These are phyloP conservation scores for Penicillium nucicola DNA, from an alignment of 495 filamentous ascomycete species.

Conservation along the genomic window DNA sequence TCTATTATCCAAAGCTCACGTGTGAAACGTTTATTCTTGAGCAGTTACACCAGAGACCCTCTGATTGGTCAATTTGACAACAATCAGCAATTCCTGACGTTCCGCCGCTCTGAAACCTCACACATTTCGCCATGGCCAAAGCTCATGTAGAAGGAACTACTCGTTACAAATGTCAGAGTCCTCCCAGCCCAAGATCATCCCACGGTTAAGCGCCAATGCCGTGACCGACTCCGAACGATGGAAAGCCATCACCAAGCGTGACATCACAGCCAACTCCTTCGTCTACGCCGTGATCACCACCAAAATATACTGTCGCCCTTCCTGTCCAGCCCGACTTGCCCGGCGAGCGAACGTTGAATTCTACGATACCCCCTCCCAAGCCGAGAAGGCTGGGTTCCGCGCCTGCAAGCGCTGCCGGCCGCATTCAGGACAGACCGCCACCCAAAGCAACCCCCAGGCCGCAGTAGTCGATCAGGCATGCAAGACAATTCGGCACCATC, in stretches of 20 bases:
- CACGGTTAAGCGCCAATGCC: conserved; percentile 21
- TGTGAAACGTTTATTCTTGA: too few relatives aligned
- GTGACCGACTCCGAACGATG: conserved; percentile 46
- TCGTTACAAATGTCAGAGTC: background rate
- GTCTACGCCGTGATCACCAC: conserved; percentile 63
- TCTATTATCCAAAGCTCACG: too few relatives aligned
- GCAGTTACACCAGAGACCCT: background rate
- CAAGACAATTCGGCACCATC: conserved; percentile 21
- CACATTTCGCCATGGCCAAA: background rate
- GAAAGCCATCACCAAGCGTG: conserved; percentile 53
- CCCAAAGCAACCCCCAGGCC: conserved; percentile 38
- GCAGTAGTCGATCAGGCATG: conserved; percentile 47
- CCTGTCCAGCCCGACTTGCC: conserved; percentile 57
- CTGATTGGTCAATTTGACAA: conserved; percentile 7
- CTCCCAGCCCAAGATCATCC: conserved; percentile 17
- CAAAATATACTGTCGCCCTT: conserved; percentile 62
- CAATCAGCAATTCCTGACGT: background rate
- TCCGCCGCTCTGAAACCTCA: background rate
- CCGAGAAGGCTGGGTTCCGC: conserved; percentile 54
- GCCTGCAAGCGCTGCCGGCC: conserved; percentile 66
- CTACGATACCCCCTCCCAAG: conserved; percentile 52
- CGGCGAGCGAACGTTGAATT: conserved; percentile 60
- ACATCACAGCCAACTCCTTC: conserved; percentile 48
- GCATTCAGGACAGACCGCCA: conserved; percentile 31
- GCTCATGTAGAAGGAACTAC: background rate